Percentiles rank a stretch among this genome's conserved stretches.
These are phyloP conservation scores for Ceratobasidium sp. DNA, from an alignment of 1,284 basidiomycete genomes.

Conservation along the genomic window DNA sequence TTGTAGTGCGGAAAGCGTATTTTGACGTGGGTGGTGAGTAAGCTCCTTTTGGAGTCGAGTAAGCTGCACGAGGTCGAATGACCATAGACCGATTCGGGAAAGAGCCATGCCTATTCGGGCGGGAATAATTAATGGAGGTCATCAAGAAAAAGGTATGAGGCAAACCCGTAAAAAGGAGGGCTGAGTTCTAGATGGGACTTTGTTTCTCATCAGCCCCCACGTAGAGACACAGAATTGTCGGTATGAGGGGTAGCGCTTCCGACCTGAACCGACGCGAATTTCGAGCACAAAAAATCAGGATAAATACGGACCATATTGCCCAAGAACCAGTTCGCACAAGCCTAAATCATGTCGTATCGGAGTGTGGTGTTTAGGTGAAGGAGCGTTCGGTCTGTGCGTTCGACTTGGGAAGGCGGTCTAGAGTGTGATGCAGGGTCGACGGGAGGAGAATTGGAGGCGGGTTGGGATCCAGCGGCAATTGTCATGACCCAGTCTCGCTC, in stretches of 20 bases:
- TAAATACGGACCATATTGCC: constrained; percentile 1
- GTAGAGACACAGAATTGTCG: constrained; percentile 28
- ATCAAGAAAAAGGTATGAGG: not conserved
- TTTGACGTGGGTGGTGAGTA: constrained; percentile 60
- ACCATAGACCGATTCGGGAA: constrained; percentile 66
- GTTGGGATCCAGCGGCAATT: constrained; percentile 59
- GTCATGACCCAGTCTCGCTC: constrained; percentile 67
- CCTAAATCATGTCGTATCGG: constrained; percentile 51
- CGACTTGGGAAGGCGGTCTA: not conserved
- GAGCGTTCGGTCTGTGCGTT: constrained; percentile 50
- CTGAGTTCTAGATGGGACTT: constrained; percentile 56
- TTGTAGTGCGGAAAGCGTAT: constrained; percentile 56
- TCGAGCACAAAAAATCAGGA: not conserved
- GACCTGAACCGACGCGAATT: constrained; percentile 4
- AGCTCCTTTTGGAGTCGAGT: constrained; percentile 64
- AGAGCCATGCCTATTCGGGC: constrained; percentile 61
- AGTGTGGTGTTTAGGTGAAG: constrained; percentile 60
- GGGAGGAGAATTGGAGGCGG: not conserved
- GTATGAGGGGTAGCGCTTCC: constrained; percentile 17
- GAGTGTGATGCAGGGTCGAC: constrained; percentile 48
- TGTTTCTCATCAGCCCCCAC: constrained; percentile 30
- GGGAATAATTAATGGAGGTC: not conserved
- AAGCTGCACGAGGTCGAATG: constrained; percentile 66
- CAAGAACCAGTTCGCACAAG: constrained; percentile 26
- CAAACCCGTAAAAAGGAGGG: constrained; percentile 59